Evolutionary conservation across 768 basidiomycete genomes (phyloP), one percentile per base, ranked within the genome.

Genomic region (Ephemerocybe angulata): DNA sequence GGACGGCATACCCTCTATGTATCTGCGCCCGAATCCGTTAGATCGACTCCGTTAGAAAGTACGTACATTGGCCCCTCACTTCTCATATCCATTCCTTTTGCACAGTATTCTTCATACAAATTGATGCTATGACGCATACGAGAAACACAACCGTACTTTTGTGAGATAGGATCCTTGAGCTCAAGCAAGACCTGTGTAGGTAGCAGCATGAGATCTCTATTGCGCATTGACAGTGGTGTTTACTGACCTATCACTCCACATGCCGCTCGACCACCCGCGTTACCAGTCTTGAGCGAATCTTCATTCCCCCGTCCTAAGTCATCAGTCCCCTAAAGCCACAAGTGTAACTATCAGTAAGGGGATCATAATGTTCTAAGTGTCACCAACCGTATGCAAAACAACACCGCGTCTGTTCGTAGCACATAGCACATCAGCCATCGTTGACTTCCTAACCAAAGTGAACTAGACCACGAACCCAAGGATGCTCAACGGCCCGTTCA

Each of bases 201-300:
- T n/a, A n/a, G n/a, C n/a, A n/a, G n/a, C n/a, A n/a, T n/a, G n/a
- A n/a, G n/a, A n/a, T n/a, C n/a, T n/a, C n/a, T n/a, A n/a, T n/a
- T n/a, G n/a, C n/a, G n/a, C n/a, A n/a, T 13, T 17, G 40, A 22
- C 56, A 41, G 13, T 43, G 52, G 51, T 37, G 33, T 55, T 67
- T 53, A 47, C 60, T 22, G 41, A 82, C 87, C 88, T 60, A 92
- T 88, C 49, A 92, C 82, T 61, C 90, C 90, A 63, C 91, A 93
- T 12, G 91, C 90, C n/a, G 82, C 78, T 54, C 89, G 76, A 28
- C 75, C 83, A 11, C 87, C 86, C 15, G 90, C 86, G 63, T 92
- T 88, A 8, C 90, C 90, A 3, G 88, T 92, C 66, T 81, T 88
- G 53, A 85, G 72, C 21, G 86, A 87, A 59, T 90, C 88, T 27